A percentile compares a stretch with the other conserved stretches of the same genome.
Evolutionary conservation across 495 filamentous ascomycete genomes (phyloP).

Genomic region (Penicillium salamii): DNA sequence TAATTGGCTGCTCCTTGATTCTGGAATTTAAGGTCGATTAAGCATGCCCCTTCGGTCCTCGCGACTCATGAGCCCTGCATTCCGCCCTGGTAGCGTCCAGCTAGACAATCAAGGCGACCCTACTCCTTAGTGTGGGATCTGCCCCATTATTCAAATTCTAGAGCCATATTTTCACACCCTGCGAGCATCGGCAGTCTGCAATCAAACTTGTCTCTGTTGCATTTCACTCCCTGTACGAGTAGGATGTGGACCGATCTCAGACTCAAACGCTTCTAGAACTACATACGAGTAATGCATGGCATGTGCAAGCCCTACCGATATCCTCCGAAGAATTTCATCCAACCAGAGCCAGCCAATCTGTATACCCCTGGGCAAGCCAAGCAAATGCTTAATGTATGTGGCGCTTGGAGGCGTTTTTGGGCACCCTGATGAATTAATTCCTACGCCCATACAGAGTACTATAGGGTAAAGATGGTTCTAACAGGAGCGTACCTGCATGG

Average conservation of each 20-base stretch:
- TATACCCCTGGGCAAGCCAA: neutral
- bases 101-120: conserved; percentile 13
- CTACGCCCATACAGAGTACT: too few species aligned
- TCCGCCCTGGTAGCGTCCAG: conserved; percentile 11
- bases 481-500: too few species aligned
- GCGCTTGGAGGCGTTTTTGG: neutral
- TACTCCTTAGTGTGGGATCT: neutral
- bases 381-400: neutral
- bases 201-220: neutral
- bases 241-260: neutral
- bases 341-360: neutral
- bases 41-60: conserved; percentile 12
- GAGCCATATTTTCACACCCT: neutral
- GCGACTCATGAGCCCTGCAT: conserved; percentile 18
- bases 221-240: too few species aligned
- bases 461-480: too few species aligned
- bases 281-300: too few species aligned
- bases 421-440: too few species aligned
- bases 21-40: conserved; percentile 15
- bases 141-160: neutral
- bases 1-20: conserved; percentile 10
- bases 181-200: neutral
- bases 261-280: conserved; percentile 1
- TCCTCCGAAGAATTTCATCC: neutral
- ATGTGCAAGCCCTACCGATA: neutral